Base-by-base conservation (phyloP, 2,329 filamentous ascomycete genomes). In the Cladophialophora carrionii region DNA sequence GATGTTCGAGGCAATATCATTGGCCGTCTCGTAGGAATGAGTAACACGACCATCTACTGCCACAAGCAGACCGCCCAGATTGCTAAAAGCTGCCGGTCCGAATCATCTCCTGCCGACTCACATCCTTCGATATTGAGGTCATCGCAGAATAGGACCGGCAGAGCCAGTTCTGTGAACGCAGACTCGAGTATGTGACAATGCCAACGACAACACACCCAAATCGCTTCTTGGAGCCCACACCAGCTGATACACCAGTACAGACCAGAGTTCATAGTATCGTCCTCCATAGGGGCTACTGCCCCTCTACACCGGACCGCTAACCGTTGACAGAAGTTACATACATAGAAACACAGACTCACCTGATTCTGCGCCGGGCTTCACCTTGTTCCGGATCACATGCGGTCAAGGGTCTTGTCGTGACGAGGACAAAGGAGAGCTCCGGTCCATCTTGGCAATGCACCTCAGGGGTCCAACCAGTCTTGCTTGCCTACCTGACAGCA, bases 1-100 rank as follows among this genome's bases (percentile, higher is more conserved):
- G 37, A 17, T 43, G 17, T n/a, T 43, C 37, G n/a, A 41, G 37
- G 37, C n/a, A 43, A n/a, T 43, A 43, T 43, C 37, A n/a, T 8
- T 43, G 37, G 17, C 17, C 37, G 37, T 7, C 37, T n/a, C 37
- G 14, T 43, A 3, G 37, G 37, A n/a, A 43, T 6, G 7, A 8
- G 17, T 8, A 43, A 3, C 37, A 32, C 49, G 12, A 54, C 17
- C 62, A 56, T 61, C 26, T 53, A 34, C 49, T 65, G 49, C 2
- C 55, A 43, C 65, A 64, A 59, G 41, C 6, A 64, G n/a, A 9
- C 63, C 67, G 20, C 59, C 65, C 17, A 67, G 14, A 12, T 24
- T 22, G 54, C 26, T 6, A 29, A 6, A 29, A 29, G 6, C 64
- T 24, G 66, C 64, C 61, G 67, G 14, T 24, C 22, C 43, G 31